phyloP scores from a whole-genome alignment of 2,329 filamentous ascomycete species.

The Chrysosphaeria jannelii region DNA sequence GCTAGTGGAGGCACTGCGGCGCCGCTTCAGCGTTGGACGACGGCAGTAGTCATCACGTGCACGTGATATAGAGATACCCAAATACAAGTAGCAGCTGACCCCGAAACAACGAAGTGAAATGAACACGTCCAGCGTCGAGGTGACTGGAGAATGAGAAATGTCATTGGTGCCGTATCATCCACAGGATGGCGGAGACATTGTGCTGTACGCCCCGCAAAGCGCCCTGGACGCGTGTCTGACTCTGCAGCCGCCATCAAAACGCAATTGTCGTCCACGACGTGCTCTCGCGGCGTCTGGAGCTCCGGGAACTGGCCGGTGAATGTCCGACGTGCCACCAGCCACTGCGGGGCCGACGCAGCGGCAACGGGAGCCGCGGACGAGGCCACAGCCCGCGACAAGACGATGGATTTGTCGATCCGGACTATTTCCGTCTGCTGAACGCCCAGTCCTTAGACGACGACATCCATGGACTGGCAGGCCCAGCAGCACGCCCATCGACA shows the following conservation, averaged over 20 bases:
- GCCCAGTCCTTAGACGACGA: slow-evolving; percentile 1
- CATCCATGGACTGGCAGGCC: slow-evolving; percentile 9
- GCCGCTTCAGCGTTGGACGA: too few species aligned
- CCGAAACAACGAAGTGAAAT: too few species aligned
- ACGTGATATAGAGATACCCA: too few species aligned
- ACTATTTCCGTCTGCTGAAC: slow-evolving; percentile 77
- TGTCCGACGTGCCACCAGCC: slow-evolving; percentile 83
- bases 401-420: slow-evolving; percentile 56
- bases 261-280: slow-evolving; percentile 79
- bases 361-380: slow-evolving; percentile 7
- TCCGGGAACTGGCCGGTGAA: slow-evolving; percentile 42
- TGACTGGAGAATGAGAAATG: too few species aligned
- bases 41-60: too few species aligned
- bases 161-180: slow-evolving; percentile 52
- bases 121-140: too few species aligned
- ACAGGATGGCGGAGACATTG: slow-evolving; percentile 45
- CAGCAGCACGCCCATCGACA: slow-evolving; percentile 38
- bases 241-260: slow-evolving; percentile 56
- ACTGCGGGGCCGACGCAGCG: slow-evolving; percentile 20
- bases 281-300: slow-evolving; percentile 54
- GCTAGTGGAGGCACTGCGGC: too few species aligned
- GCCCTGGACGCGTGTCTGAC: too few species aligned
- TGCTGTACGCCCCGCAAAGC: slow-evolving; percentile 27
- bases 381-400: slow-evolving; percentile 8
- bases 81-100: too few species aligned